Evolutionary conservation across 2,329 filamentous ascomycete genomes (phyloP).

Genomic region (Setomelanomma holmii): DNA sequence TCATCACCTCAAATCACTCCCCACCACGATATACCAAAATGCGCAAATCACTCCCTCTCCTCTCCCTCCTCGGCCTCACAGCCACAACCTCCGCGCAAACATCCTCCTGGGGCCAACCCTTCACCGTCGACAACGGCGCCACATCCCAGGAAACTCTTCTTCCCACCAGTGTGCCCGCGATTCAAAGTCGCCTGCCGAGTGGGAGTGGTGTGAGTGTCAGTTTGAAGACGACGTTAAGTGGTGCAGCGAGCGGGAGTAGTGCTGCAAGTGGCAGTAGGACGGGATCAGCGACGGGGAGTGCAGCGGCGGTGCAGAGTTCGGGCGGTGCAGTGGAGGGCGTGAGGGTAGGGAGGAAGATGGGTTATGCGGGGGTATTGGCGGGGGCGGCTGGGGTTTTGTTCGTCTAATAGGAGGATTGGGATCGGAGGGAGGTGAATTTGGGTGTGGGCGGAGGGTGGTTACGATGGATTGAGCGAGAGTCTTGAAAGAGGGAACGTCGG

Average conservation of each 20-base stretch:
- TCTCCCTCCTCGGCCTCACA: conserved; percentile 20
- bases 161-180: not conserved
- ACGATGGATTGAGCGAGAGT: too few species aligned
- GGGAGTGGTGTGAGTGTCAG: not conserved
- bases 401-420: conserved; percentile 2
- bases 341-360: conserved; percentile 17
- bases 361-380: conserved; percentile 20
- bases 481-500: too few species aligned
- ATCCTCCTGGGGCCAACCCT: conserved; percentile 21
- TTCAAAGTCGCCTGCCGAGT: not conserved
- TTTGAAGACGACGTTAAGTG: not conserved
- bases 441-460: not conserved
- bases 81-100: conserved; percentile 17
- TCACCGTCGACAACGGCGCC: conserved; percentile 15
- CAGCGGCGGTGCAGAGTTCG: conserved; percentile 5
- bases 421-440: not conserved
- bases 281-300: conserved; percentile 2
- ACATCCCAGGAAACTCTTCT: conserved; percentile 8
- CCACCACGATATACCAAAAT: conserved; percentile 11
- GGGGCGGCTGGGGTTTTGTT: conserved; percentile 28
- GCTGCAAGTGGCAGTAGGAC: not conserved
- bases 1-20: not conserved
- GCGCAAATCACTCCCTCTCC: conserved; percentile 11
- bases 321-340: conserved; percentile 12
- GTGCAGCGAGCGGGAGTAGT: not conserved